Conservation (phyloP, 2,329 filamentous ascomycete species). For the Xylariaceae sp. region DNA sequence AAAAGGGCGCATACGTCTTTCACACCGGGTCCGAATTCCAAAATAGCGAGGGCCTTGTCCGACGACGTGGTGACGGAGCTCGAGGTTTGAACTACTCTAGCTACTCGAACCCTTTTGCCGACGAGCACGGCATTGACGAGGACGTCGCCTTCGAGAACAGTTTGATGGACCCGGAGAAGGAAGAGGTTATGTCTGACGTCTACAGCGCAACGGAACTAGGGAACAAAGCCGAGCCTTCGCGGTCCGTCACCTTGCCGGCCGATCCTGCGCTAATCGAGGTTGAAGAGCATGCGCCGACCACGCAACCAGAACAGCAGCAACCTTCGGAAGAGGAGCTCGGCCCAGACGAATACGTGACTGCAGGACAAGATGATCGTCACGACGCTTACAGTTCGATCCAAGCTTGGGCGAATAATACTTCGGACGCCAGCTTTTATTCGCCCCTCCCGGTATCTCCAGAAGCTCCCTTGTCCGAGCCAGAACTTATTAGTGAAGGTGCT, state of each 20-base stretch:
- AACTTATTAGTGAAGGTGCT: constrained; percentile 55
- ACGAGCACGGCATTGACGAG: constrained; percentile 60
- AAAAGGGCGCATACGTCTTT: constrained; percentile 59
- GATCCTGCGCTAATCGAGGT: constrained; percentile 41
- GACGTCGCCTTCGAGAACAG: constrained; percentile 44
- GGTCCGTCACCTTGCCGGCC: constrained; percentile 20
- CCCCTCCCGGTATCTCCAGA: constrained; percentile 58
- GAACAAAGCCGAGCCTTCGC: constrained; percentile 15
- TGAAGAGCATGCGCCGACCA: constrained; percentile 18
- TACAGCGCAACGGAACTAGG: constrained; percentile 59
- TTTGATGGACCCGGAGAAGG: constrained; percentile 47
- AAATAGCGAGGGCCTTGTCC: constrained; percentile 49
- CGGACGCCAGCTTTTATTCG: constrained; percentile 60
- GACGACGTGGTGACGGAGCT: constrained; percentile 52
- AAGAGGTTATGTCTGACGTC: constrained; percentile 56
- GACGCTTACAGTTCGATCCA: constrained; percentile 63
- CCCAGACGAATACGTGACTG: constrained; percentile 56
- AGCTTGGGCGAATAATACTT: constrained; percentile 64
- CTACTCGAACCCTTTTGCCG: constrained; percentile 63
- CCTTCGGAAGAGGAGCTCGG: constrained; percentile 44
- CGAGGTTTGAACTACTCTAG: constrained; percentile 50
- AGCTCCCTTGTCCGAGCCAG: constrained; percentile 54
- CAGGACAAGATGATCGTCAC: constrained; percentile 48
- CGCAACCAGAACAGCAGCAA: constrained; percentile 9
- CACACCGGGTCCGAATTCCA: constrained; percentile 56